Percentiles rank a stretch among this genome's conserved stretches.
phyloP scores from a whole-genome alignment of 768 basidiomycete species.

The Harrya chromipes region DNA sequence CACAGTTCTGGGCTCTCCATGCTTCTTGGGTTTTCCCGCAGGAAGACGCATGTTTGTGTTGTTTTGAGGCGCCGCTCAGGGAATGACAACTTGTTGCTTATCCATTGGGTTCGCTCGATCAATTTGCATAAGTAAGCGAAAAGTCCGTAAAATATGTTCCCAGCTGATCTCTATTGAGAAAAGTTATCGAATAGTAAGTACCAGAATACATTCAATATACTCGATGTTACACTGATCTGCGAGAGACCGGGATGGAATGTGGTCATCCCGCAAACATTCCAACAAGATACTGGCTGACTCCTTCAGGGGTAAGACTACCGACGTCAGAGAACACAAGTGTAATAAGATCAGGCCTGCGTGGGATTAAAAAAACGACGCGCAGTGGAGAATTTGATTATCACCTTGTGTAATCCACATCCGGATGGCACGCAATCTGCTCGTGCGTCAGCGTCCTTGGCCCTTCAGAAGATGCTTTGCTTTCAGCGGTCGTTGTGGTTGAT shows the following conservation, averaged over 20 bases:
- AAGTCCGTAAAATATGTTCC: slow-evolving; percentile 19
- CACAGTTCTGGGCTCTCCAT: slow-evolving; percentile 6
- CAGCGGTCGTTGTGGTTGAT: slow-evolving; percentile 2
- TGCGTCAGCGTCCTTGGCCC: slow-evolving; percentile 54
- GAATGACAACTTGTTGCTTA: slow-evolving; percentile 4
- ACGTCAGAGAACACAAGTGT: slow-evolving; percentile 93
- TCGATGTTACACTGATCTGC: background rate
- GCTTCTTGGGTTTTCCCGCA: slow-evolving; percentile 14
- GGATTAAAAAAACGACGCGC: slow-evolving; percentile 22
- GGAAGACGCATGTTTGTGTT: slow-evolving; percentile 18
- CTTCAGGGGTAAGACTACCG: slow-evolving; percentile 88
- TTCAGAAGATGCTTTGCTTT: slow-evolving; percentile 3
- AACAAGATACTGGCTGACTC: slow-evolving; percentile 92
- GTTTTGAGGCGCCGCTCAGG: slow-evolving; percentile 11
- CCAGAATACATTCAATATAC: slow-evolving; percentile 6
- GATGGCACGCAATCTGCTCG: slow-evolving; percentile 79
- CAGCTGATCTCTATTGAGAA: slow-evolving; percentile 21
- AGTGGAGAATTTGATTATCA: slow-evolving; percentile 29
- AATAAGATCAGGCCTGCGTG: slow-evolving; percentile 80
- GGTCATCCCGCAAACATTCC: slow-evolving; percentile 83
- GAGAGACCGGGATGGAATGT: slow-evolving; percentile 10
- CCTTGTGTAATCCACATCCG: slow-evolving; percentile 94
- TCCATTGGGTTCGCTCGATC: slow-evolving; percentile 10
- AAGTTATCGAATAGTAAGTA: slow-evolving; percentile 37
- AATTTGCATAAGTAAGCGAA: slow-evolving; percentile 12